phyloP scores from a whole-genome alignment of 768 basidiomycete species.

The Boletus speciosus region DNA sequence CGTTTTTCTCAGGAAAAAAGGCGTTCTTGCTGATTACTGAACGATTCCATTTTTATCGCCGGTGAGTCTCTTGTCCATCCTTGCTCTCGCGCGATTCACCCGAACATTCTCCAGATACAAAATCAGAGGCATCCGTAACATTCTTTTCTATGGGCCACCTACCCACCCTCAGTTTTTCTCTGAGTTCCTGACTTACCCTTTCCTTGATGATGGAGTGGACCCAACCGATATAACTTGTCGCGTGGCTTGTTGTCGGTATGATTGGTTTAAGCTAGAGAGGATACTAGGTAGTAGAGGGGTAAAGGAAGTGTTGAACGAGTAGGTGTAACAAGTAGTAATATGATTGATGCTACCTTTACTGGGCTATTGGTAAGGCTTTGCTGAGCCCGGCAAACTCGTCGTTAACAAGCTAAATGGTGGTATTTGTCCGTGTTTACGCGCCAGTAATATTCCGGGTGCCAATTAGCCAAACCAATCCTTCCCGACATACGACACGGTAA shows the following conservation, averaged over 20 bases:
- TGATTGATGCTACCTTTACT: background rate
- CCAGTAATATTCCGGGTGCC: background rate
- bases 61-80: conserved; percentile 40
- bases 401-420: no score
- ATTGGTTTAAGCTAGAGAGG: conserved; percentile 83
- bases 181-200: conserved; percentile 86
- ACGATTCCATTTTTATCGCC: conserved; percentile 96
- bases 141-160: conserved; percentile 91
- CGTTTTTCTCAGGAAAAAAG: conserved; percentile 86
- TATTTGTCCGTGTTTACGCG: conserved; percentile 20
- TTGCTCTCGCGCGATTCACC: background rate
- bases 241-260: conserved; percentile 84
- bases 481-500: background rate
- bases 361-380: background rate
- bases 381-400: background rate
- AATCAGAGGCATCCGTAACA: conserved; percentile 86
- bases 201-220: conserved; percentile 88
- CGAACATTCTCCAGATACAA: conserved; percentile 63
- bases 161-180: conserved; percentile 90
- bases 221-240: conserved; percentile 78
- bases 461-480: background rate
- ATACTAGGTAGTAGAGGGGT: conserved; percentile 41
- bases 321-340: background rate
- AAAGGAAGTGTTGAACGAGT: conserved; percentile 15
- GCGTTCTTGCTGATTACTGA: conserved; percentile 90